Evolutionary conservation across 2,329 filamentous ascomycete genomes (phyloP).

Genomic region (Aspergillus alliaceus): DNA sequence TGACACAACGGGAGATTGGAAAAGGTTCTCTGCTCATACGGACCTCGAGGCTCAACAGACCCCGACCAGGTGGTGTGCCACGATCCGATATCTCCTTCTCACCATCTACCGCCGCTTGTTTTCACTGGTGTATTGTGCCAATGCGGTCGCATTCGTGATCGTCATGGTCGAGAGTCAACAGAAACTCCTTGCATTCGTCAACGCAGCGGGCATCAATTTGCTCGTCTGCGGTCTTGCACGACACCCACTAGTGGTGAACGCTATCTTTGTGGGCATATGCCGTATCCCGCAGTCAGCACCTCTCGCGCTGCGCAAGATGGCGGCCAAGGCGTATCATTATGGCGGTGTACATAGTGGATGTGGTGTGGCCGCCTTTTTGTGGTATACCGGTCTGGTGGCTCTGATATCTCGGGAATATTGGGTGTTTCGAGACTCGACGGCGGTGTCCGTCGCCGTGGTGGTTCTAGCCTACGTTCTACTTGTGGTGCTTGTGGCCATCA

Average conservation of each 20-base stretch:
- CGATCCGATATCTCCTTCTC: neutral
- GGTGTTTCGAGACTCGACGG: neutral
- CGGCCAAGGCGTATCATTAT: constrained; percentile 43
- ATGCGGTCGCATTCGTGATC: constrained; percentile 33
- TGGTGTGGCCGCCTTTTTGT: constrained; percentile 39
- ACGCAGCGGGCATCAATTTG: constrained; percentile 36
- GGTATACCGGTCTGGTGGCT: constrained; percentile 35
- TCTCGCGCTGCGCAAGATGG: constrained; percentile 32
- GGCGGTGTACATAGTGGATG: constrained; percentile 43
- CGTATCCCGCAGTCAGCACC: constrained; percentile 33
- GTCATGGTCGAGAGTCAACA: neutral
- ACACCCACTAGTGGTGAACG: constrained; percentile 43
- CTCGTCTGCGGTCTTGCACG: constrained; percentile 35
- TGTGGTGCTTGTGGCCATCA: constrained; percentile 6
- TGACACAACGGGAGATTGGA: neutral
- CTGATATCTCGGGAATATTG: constrained; percentile 11
- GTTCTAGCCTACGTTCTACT: constrained; percentile 5
- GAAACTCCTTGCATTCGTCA: constrained; percentile 8
- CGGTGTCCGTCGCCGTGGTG: constrained; percentile 29
- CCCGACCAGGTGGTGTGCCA: neutral
- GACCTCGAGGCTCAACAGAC: neutral
- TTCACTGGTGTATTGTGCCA: constrained; percentile 53
- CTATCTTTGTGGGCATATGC: constrained; percentile 35
- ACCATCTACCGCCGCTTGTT: constrained; percentile 56
- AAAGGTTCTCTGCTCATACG: neutral